Evolutionary conservation across 139 green algal genomes (phyloP), one percentile per base, ranked within the genome.

Genomic region (Limnomonas spitsbergensis): DNA sequence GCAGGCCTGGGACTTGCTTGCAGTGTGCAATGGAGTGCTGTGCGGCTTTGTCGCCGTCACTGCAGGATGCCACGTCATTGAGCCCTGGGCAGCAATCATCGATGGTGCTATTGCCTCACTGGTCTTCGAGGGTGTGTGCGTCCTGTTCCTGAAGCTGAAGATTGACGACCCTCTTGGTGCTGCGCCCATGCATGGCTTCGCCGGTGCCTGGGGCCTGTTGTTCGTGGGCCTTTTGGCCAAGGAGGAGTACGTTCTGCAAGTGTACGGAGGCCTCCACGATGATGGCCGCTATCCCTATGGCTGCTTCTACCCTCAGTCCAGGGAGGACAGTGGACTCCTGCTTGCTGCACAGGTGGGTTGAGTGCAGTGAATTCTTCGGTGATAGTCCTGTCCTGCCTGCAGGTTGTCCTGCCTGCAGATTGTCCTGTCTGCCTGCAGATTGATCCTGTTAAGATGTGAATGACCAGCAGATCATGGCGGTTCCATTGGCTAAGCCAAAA

Each of bases 61-160:
- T 38, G 70, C 70, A 34, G 39, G 40, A 35, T 34, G 37, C 4
- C 39, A 77, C 40, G 70, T 77, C 4, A 34, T 95, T 6, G 84
- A 94, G 78, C 89, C 91, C 34, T 98, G 92, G 89, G 94, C 90
- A 24, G 94, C 93, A 35, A 81, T 95, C 77, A 78, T 96, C 54
- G 89, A 89, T 70, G 95, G 93, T 42, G 34, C 90, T 6, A 78
- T 92, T 20, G 89, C 83, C 27, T 91, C 73, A 67, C 79, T 61
- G 67, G 34, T 84, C 0, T 84, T 84, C 3, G 81, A 81, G 56
- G 37, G n/a, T 32, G 70, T 76, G 38, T 81, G 81, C 67, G 66
- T 34, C 38, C 6, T 79, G 53, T 83, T 82, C 47, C 79, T 88
- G 26, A 47, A 74, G 67, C 54, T 88, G 66, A 71, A 75, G 14